Conservation (phyloP, 768 basidiomycete genomes). For the Pisolithus sp. region DNA sequence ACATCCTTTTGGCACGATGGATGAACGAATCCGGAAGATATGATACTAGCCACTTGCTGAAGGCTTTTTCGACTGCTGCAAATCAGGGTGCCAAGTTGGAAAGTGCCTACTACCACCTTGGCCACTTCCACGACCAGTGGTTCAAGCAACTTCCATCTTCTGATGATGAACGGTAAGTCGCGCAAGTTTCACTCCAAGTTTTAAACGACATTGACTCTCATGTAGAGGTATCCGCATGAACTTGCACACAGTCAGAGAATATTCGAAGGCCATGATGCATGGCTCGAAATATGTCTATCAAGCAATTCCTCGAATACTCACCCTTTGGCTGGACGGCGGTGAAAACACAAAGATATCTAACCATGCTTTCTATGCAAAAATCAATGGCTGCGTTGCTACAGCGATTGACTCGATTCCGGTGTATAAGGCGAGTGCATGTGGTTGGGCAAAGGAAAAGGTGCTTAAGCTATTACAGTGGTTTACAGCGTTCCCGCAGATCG, state of each 20-base stretch:
- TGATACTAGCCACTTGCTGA: constrained; percentile 55
- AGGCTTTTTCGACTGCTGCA: constrained; percentile 48
- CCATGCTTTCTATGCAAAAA: constrained; percentile 41
- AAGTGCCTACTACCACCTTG: constrained; percentile 79
- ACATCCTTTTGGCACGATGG: constrained; percentile 83
- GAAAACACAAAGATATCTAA: constrained; percentile 35
- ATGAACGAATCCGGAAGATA: constrained; percentile 86
- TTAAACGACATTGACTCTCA: background rate
- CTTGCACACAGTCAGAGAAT: constrained; percentile 57
- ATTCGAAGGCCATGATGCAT: constrained; percentile 59
- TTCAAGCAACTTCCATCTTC: constrained; percentile 45
- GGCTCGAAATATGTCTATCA: constrained; percentile 97
- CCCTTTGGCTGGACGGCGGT: constrained; percentile 91
- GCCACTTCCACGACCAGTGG: constrained; percentile 81
- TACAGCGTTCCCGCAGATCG: constrained; percentile 94
- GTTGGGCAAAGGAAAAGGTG: background rate
- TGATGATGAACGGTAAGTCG: constrained; percentile 50
- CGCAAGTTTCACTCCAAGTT: background rate
- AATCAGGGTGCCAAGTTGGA: constrained; percentile 60
- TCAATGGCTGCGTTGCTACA: constrained; percentile 50
- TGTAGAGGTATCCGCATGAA: constrained; percentile 60
- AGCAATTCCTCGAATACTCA: constrained; percentile 87
- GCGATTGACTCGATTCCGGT: constrained; percentile 58
- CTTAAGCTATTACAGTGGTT: constrained; percentile 61
- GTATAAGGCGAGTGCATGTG: constrained; percentile 60